phyloP scores from a whole-genome alignment of 2,329 filamentous ascomycete genomes.

The Arthrobotrys conoides region DNA sequence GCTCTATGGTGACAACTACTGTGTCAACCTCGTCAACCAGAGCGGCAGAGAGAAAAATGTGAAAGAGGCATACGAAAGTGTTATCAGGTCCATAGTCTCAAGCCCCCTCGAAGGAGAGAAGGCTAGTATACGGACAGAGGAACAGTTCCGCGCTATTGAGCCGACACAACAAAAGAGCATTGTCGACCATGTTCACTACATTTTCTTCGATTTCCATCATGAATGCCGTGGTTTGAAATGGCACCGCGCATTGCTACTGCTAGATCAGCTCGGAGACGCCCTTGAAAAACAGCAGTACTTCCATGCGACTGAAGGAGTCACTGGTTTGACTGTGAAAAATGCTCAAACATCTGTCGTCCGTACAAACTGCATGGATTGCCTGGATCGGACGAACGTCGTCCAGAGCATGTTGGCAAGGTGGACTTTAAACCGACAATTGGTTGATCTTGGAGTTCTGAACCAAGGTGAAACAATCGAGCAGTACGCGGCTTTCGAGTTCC shows the following conservation, averaged over 20 bases:
- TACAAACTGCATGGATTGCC: constrained; percentile 99
- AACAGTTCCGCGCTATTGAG: constrained; percentile 87
- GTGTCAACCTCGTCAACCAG: constrained; percentile 97
- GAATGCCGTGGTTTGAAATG: constrained; percentile 96
- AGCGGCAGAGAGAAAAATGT: constrained; percentile 90
- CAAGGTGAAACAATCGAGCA: constrained; percentile 83
- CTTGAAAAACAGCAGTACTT: constrained; percentile 89
- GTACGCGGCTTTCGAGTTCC: constrained; percentile 79
- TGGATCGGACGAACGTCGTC: constrained; percentile 97
- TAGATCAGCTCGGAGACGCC: constrained; percentile 84
- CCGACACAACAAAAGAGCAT: constrained; percentile 73
- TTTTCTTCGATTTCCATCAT: constrained; percentile 98
- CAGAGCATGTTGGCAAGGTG: constrained; percentile 96
- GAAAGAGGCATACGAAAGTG: constrained; percentile 93
- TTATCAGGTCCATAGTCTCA: constrained; percentile 82
- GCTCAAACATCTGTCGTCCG: constrained; percentile 91
- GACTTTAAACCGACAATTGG: constrained; percentile 88
- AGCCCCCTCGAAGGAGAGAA: constrained; percentile 77
- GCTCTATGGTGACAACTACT: constrained; percentile 94
- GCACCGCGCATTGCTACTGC: constrained; percentile 88
- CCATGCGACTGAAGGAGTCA: constrained; percentile 87
- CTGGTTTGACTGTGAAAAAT: constrained; percentile 77
- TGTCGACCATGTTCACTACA: constrained; percentile 89
- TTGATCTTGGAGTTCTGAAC: constrained; percentile 83
- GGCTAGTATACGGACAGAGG: constrained; percentile 77